Percentiles rank a stretch among this genome's conserved stretches.
These are phyloP conservation scores for Fusarium subglutinans DNA, from an alignment of 2,329 filamentous ascomycete species.

Conservation along the genomic window DNA sequence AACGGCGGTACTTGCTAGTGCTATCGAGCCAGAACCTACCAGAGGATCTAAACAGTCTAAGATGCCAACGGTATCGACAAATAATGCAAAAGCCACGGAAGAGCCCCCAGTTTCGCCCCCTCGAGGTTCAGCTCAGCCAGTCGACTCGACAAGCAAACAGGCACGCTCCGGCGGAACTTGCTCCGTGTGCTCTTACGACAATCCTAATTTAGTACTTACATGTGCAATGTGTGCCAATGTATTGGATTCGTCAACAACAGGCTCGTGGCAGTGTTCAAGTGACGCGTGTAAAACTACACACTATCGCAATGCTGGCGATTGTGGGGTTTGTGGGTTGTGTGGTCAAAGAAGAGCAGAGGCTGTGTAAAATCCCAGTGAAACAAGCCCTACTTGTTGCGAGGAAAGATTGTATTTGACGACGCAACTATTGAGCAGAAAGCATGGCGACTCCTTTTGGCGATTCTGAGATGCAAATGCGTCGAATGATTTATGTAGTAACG, in stretches of 20 bases:
- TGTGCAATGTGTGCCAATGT: slow-evolving; percentile 79
- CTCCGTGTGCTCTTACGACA: slow-evolving; percentile 74
- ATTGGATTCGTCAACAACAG: slow-evolving; percentile 62
- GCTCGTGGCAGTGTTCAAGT: slow-evolving; percentile 72
- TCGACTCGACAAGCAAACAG: neutral
- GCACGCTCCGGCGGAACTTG: slow-evolving; percentile 51
- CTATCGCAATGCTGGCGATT: slow-evolving; percentile 77
- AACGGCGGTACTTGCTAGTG: neutral
- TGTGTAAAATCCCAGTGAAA: neutral
- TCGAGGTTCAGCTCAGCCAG: neutral
- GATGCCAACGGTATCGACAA: neutral
- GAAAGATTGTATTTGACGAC: neutral
- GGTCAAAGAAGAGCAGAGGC: slow-evolving; percentile 53
- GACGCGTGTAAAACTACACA: slow-evolving; percentile 61
- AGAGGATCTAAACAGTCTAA: neutral
- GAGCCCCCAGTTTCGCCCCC: neutral
- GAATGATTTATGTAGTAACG: neutral
- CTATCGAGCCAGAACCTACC: slow-evolving; percentile 24
- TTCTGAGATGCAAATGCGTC: neutral
- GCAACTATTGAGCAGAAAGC: neutral
- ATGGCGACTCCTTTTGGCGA: neutral
- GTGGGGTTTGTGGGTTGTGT: slow-evolving; percentile 75
- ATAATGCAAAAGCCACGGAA: neutral
- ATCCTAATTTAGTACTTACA: slow-evolving; percentile 62
- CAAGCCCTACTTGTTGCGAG: neutral